A percentile compares a stretch with the other conserved stretches of the same genome.
These are phyloP conservation scores for Auriculariales sp. DNA, from an alignment of 768 basidiomycete species.

Conservation along the genomic window DNA sequence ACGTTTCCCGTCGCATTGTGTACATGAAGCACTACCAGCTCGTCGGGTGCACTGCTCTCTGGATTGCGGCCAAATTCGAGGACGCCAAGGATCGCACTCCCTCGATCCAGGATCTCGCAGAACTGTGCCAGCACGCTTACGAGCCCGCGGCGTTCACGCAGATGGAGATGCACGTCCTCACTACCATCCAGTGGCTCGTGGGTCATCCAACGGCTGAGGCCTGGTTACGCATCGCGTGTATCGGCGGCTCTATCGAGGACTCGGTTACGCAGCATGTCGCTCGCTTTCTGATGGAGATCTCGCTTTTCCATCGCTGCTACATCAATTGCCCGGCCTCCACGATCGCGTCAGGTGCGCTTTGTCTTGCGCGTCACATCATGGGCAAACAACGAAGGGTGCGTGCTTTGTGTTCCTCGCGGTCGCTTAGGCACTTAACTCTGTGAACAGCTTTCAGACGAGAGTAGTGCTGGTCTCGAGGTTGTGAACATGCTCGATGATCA, in stretches of 20 bases:
- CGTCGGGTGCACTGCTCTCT: constrained; percentile 93
- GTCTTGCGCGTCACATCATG: constrained; percentile 79
- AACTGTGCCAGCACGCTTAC: constrained; percentile 93
- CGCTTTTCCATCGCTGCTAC: constrained; percentile 94
- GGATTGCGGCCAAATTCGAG: constrained; percentile 99
- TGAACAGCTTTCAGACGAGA: constrained; percentile 47
- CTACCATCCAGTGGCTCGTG: constrained; percentile 91
- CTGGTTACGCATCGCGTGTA: constrained; percentile 81
- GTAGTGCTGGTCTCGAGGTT: constrained; percentile 68
- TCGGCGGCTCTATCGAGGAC: constrained; percentile 64
- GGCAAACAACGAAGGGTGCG: constrained; percentile 59
- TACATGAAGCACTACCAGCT: constrained; percentile 99
- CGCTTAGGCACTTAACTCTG: background rate
- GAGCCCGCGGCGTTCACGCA: constrained; percentile 97
- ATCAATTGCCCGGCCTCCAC: constrained; percentile 72
- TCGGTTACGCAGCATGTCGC: constrained; percentile 88
- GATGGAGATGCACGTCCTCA: constrained; percentile 96
- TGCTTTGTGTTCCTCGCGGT: constrained; percentile 7
- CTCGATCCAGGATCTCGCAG: constrained; percentile 82
- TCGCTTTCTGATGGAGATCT: constrained; percentile 98
- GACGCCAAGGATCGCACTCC: constrained; percentile 98
- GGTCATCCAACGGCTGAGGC: constrained; percentile 97
- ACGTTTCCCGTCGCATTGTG: constrained; percentile 95
- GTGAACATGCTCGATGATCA: constrained; percentile 77
- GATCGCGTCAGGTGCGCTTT: constrained; percentile 80